These are phyloP conservation scores for Coemansia biformis DNA, from an alignment of 192 early-diverging fungal genomes.

Conservation along the genomic window DNA sequence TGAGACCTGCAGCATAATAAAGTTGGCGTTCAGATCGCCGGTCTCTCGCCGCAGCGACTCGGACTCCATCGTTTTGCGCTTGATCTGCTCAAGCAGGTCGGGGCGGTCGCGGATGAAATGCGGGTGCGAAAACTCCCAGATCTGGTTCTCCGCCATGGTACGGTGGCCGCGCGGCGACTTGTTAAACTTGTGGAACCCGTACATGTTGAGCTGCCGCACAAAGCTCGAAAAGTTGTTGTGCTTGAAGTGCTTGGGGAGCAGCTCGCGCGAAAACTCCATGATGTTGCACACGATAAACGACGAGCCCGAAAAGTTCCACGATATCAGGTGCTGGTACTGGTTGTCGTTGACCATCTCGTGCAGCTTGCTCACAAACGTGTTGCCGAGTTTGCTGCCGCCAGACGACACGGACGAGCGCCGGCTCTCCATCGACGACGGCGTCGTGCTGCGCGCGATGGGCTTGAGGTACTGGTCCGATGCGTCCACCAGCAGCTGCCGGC, in stretches of 20 bases:
- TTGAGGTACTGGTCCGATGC: conserved; percentile 51
- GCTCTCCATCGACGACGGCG: conserved; percentile 48
- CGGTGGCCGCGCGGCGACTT: conserved; percentile 81
- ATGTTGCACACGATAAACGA: conserved; percentile 90
- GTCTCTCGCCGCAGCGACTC: conserved; percentile 67
- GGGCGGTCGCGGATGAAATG: conserved; percentile 72
- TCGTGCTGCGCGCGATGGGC: conserved; percentile 45
- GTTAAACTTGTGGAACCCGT: conserved; percentile 90
- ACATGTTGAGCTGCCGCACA: conserved; percentile 84
- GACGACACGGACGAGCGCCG: conserved; percentile 48
- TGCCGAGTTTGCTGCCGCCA: conserved; percentile 42
- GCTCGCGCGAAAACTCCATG: conserved; percentile 83
- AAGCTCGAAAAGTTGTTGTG: conserved; percentile 90
- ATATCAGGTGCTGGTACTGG: conserved; percentile 81
- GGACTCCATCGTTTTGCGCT: conserved; percentile 85
- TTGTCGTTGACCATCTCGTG: conserved; percentile 79
- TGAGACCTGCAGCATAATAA: conserved; percentile 70
- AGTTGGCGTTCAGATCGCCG: conserved; percentile 68
- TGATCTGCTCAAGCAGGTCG: conserved; percentile 83
- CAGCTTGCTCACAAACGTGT: conserved; percentile 63
- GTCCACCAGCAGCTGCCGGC: conserved; percentile 43
- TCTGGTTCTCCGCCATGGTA: conserved; percentile 82
- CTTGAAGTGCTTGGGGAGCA: conserved; percentile 88
- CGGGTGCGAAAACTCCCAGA: conserved; percentile 86
- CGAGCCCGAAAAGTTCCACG: conserved; percentile 81